phyloP scores from a whole-genome alignment of 768 basidiomycete genomes.

The Phylloporus sp. region DNA sequence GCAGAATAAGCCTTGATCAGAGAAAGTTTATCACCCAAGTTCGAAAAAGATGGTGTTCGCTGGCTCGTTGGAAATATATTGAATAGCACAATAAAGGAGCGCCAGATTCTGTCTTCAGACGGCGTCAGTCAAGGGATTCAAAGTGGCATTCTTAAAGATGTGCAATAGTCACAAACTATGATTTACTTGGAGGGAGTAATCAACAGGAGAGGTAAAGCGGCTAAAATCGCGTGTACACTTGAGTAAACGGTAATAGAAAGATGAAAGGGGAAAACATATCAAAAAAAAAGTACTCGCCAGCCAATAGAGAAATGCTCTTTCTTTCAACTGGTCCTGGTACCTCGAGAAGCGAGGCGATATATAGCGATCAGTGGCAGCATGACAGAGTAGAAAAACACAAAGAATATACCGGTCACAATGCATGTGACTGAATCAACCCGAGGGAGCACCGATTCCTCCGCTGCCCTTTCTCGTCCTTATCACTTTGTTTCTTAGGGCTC shows the following conservation, averaged over 20 bases:
- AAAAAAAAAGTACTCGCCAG: slow-evolving; percentile 14
- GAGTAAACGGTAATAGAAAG: slow-evolving; percentile 14
- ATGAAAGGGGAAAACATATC: slow-evolving; percentile 14
- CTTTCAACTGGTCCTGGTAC: slow-evolving; percentile 22
- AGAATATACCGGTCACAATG: slow-evolving; percentile 19
- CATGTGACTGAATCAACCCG: slow-evolving; percentile 17
- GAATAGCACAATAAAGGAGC: too few species aligned
- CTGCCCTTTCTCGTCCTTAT: slow-evolving; percentile 61
- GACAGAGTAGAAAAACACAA: slow-evolving; percentile 12
- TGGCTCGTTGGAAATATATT: neutral
- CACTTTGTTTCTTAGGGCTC: slow-evolving; percentile 79
- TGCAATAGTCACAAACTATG: slow-evolving; percentile 9
- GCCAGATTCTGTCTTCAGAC: neutral
- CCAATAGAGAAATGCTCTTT: slow-evolving; percentile 18
- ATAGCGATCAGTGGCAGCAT: slow-evolving; percentile 21
- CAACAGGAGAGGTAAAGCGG: slow-evolving; percentile 14
- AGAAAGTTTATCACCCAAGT: too few species aligned
- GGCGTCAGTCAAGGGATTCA: neutral
- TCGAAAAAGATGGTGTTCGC: too few species aligned
- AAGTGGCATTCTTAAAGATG: neutral
- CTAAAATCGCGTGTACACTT: slow-evolving; percentile 22
- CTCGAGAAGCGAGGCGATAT: slow-evolving; percentile 19
- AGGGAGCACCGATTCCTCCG: slow-evolving; percentile 15
- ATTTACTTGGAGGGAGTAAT: slow-evolving; percentile 21
- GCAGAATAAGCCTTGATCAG: too few species aligned